Evolutionary conservation across 2,329 filamentous ascomycete species (phyloP).

Genomic region (Epichloe baconii): DNA sequence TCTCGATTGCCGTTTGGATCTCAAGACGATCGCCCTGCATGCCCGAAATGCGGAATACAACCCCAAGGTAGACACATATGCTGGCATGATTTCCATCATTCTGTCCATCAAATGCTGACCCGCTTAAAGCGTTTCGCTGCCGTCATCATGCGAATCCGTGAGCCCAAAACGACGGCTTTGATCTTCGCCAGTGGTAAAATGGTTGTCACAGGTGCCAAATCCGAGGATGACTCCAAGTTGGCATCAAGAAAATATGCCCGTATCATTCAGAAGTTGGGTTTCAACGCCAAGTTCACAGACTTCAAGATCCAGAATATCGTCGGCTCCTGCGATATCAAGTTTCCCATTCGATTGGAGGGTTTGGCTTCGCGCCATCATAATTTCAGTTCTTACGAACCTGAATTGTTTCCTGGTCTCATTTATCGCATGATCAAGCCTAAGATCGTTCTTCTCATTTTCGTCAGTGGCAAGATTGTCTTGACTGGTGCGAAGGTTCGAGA

Average conservation of each 20-base stretch:
- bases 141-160: conserved; percentile 98
- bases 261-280: conserved; percentile 98
- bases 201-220: conserved; percentile 97
- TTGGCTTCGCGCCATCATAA: conserved; percentile 95
- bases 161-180: conserved; percentile 93
- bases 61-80: conserved; percentile 60
- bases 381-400: conserved; percentile 97
- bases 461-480: conserved; percentile 94
- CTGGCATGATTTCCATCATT: conserved; percentile 9
- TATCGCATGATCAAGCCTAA: conserved; percentile 99
- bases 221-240: conserved; percentile 94
- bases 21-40: conserved; percentile 98
- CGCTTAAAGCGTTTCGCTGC: conserved; percentile 79
- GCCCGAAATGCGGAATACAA: conserved; percentile 98
- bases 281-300: conserved; percentile 98
- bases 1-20: conserved; percentile 88
- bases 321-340: conserved; percentile 97
- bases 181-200: conserved; percentile 99
- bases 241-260: conserved; percentile 95
- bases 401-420: conserved; percentile 96
- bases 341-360: conserved; percentile 93
- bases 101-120: conserved; percentile 7
- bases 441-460: conserved; percentile 95
- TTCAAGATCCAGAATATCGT: conserved; percentile 99
- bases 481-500: conserved; percentile 96